Evolutionary conservation across 257 asterid genomes (phyloP).

Genomic region (Rubia yunnanensis): DNA sequence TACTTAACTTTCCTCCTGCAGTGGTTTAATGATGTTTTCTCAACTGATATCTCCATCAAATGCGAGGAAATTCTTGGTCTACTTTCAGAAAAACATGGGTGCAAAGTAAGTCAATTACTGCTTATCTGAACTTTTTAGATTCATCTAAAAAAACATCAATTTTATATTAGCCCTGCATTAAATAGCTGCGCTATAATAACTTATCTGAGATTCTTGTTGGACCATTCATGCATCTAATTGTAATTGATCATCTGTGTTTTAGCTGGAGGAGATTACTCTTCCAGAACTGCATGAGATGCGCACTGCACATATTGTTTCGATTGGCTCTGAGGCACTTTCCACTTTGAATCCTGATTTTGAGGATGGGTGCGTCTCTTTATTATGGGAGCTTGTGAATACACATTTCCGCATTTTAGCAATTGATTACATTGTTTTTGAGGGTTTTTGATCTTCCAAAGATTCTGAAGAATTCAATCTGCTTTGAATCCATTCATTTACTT

Average conservation of each 20-base stretch:
- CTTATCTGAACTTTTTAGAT: constrained; percentile 9
- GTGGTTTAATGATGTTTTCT: constrained; percentile 96
- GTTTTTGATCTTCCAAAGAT: background rate
- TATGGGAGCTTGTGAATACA: constrained; percentile 8
- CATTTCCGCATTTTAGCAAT: background rate
- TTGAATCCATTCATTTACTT: background rate
- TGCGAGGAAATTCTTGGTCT: constrained; percentile 72
- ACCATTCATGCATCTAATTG: constrained; percentile 5
- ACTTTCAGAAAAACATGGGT: constrained; percentile 67
- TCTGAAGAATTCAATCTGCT: background rate
- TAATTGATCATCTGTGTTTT: constrained; percentile 26
- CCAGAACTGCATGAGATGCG: constrained; percentile 98
- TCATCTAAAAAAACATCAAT: background rate
- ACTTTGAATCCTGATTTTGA: constrained; percentile 61
- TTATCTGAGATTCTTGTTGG: background rate
- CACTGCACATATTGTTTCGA: constrained; percentile 73
- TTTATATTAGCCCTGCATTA: background rate
- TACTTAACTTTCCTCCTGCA: constrained; percentile 16
- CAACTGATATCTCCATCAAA: constrained; percentile 66
- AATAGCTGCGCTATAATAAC: no score
- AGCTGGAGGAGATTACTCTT: constrained; percentile 77
- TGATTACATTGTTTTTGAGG: constrained; percentile 2
- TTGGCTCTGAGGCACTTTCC: constrained; percentile 77
- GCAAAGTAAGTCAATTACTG: constrained; percentile 50
- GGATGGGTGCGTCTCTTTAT: constrained; percentile 59